Evolutionary conservation across 495 filamentous ascomycete genomes (phyloP).

Genomic region (Tuber indicum): DNA sequence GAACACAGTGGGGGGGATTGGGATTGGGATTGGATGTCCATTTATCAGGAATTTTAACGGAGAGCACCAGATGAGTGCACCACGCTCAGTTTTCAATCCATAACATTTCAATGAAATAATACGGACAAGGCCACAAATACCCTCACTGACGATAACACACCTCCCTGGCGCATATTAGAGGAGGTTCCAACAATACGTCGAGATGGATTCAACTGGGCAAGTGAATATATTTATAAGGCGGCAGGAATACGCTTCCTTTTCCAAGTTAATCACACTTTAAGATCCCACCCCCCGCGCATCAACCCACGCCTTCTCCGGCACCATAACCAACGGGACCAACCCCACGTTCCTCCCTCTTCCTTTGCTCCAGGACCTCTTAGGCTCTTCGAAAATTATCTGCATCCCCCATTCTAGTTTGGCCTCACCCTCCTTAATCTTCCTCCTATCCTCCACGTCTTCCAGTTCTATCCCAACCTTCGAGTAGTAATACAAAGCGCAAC

Average conservation of each 20-base stretch:
- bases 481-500: background rate
- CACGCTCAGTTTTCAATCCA: background rate
- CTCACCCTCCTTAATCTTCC: background rate
- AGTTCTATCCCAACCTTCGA: background rate
- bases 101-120: background rate
- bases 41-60: background rate
- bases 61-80: background rate
- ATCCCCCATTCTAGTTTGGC: background rate
- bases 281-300: background rate
- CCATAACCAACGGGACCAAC: background rate
- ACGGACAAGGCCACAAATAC: background rate
- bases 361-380: background rate
- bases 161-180: background rate
- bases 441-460: background rate
- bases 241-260: background rate
- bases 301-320: background rate
- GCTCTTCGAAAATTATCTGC: background rate
- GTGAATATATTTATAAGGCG: background rate
- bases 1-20: background rate
- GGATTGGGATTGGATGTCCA: background rate
- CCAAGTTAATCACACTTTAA: background rate
- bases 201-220: background rate
- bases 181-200: background rate
- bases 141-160: no score
- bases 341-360: background rate